Evolutionary conservation across 345 rosid species (phyloP).

Genomic region (Ceriops decandra): DNA sequence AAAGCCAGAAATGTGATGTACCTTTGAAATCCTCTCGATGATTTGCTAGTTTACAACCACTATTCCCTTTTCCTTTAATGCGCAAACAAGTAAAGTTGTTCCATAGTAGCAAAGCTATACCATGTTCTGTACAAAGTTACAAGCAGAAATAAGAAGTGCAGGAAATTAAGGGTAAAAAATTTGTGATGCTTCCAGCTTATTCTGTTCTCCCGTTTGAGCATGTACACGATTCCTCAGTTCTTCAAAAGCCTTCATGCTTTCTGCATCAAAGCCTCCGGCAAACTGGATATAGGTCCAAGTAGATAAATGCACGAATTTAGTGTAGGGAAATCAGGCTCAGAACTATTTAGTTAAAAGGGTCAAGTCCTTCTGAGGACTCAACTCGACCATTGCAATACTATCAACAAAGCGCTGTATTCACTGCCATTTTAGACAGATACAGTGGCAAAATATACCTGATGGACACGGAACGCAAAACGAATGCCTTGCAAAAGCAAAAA

Average conservation of each 20-base stretch:
- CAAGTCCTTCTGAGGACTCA: background rate
- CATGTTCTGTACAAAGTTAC: constrained; percentile 2
- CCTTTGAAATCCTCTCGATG: background rate
- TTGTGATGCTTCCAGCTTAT: constrained; percentile 33
- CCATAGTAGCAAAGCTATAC: constrained; percentile 6
- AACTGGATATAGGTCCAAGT: constrained; percentile 47
- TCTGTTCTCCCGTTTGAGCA: constrained; percentile 46
- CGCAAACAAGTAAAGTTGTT: constrained; percentile 5
- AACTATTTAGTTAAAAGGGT: background rate
- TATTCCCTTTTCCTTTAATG: constrained; percentile 1
- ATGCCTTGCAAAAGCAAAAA: constrained; percentile 91
- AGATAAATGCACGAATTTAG: background rate
- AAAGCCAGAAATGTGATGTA: no score
- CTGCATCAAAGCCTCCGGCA: constrained; percentile 97
- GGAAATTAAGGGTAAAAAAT: constrained; percentile 4
- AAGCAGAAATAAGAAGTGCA: constrained; percentile 15
- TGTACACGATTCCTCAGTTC: constrained; percentile 73
- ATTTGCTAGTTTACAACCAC: background rate
- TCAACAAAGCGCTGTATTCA: background rate
- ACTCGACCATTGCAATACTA: no score
- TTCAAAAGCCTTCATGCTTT: constrained; percentile 98
- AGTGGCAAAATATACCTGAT: constrained; percentile 55
- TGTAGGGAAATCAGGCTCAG: background rate
- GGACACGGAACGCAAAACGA: constrained; percentile 93
- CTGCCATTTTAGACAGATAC: constrained; percentile 1